A percentile compares a stretch with the other conserved stretches of the same genome.
These are phyloP conservation scores for Gloeostereum incarnatum DNA, from an alignment of 768 basidiomycete genomes.

Conservation along the genomic window DNA sequence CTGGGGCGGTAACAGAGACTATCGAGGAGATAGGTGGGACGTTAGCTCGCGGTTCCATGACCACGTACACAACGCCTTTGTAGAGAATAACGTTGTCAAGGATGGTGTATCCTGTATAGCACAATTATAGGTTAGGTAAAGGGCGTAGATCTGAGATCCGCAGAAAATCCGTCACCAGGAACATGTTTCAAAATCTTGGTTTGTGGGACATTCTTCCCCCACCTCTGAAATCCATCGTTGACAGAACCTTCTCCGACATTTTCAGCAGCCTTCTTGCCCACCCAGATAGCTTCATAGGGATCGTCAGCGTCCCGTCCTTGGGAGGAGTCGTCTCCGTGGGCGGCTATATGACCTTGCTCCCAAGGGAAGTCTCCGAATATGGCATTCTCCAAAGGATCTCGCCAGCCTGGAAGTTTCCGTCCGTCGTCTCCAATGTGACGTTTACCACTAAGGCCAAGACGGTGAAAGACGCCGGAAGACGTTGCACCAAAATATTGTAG, in stretches of 20 bases:
- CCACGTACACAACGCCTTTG: conserved; percentile 65
- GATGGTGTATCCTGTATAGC: conserved; percentile 65
- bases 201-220: conserved; percentile 46
- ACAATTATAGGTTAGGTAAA: neutral
- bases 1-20: conserved; percentile 31
- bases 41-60: conserved; percentile 53
- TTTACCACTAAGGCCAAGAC: conserved; percentile 28
- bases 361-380: conserved; percentile 66
- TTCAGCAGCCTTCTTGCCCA: conserved; percentile 15
- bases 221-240: conserved; percentile 44
- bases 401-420: conserved; percentile 38
- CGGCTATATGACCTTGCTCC: conserved; percentile 51
- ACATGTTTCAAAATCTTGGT: conserved; percentile 54
- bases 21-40: conserved; percentile 52
- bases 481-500: conserved; percentile 43
- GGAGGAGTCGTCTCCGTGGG: conserved; percentile 41
- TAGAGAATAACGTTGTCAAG: conserved; percentile 75
- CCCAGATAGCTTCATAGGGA: conserved; percentile 34
- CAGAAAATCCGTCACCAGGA: conserved; percentile 38
- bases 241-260: conserved; percentile 26
- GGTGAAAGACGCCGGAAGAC: conserved; percentile 24
- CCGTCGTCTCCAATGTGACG: conserved; percentile 34
- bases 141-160: neutral
- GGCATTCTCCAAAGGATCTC: conserved; percentile 48
- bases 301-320: conserved; percentile 27